phyloP scores from a whole-genome alignment of 257 asterid species.

The Solanum virginianum region DNA sequence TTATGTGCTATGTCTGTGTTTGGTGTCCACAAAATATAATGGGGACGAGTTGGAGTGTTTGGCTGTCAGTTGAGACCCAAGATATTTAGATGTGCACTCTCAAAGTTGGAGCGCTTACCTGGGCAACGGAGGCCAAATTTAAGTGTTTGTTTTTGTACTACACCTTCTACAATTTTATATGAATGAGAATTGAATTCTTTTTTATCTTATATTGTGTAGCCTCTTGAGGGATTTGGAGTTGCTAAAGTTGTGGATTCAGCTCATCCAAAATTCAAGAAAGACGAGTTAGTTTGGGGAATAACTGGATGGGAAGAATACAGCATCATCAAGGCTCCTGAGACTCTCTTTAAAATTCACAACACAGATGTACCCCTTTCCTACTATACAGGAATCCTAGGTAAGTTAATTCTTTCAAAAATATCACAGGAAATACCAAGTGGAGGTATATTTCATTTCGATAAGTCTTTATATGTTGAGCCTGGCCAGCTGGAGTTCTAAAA shows the following conservation, averaged over 20 bases:
- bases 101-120: neutral
- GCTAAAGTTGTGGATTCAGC: conserved; percentile 1
- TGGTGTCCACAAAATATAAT: neutral
- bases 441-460: neutral
- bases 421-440: neutral
- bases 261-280: conserved; percentile 9
- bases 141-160: neutral
- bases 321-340: neutral
- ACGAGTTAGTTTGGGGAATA: conserved; percentile 5
- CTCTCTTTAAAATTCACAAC: neutral
- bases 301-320: conserved; percentile 18
- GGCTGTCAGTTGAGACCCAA: neutral
- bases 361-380: conserved; percentile 8
- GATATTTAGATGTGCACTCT: neutral
- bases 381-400: conserved; percentile 11
- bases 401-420: neutral
- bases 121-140: neutral
- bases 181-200: neutral
- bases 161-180: neutral
- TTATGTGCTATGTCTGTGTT: neutral
- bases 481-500: neutral
- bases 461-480: neutral
- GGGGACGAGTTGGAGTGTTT: neutral
- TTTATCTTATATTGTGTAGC: neutral
- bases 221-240: conserved; percentile 9